Evolutionary conservation across 1,284 basidiomycete species (phyloP).

Genomic region (Clitocybe nebularis): DNA sequence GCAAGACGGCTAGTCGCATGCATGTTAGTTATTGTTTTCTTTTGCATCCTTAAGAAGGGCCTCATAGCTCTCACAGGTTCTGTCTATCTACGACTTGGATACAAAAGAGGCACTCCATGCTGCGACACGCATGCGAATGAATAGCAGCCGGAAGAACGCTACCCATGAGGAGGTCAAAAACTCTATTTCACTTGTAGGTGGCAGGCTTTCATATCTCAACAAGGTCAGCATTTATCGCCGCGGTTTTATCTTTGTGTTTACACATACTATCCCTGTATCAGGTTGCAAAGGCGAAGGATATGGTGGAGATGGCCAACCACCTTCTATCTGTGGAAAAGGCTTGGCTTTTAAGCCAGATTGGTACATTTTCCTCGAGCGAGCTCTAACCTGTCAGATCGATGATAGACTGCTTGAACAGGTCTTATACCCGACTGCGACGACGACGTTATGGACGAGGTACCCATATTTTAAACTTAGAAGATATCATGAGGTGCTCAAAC

Average conservation of each 20-base stretch:
- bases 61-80: constrained; percentile 53
- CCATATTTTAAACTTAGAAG: constrained; percentile 6
- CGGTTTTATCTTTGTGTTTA: not conserved
- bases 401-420: constrained; percentile 23
- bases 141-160: constrained; percentile 23
- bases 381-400: not conserved
- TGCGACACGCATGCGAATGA: constrained; percentile 49
- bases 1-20: constrained; percentile 72
- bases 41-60: too few relatives aligned
- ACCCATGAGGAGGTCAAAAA: constrained; percentile 39
- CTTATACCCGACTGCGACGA: constrained; percentile 74
- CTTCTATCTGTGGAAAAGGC: constrained; percentile 71
- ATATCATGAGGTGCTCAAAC: constrained; percentile 5
- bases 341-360: constrained; percentile 74
- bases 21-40: constrained; percentile 44
- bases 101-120: constrained; percentile 61
- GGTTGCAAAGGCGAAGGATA: constrained; percentile 52
- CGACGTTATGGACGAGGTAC: constrained; percentile 81
- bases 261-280: constrained; percentile 11
- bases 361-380: constrained; percentile 31
- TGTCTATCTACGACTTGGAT: constrained; percentile 73
- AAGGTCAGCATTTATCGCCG: constrained; percentile 32
- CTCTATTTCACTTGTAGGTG: constrained; percentile 65
- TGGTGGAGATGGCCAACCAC: constrained; percentile 58
- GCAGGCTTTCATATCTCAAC: constrained; percentile 73